Evolutionary conservation across 2,329 filamentous ascomycete genomes (phyloP).

Genomic region (Claviceps humidiphila): DNA sequence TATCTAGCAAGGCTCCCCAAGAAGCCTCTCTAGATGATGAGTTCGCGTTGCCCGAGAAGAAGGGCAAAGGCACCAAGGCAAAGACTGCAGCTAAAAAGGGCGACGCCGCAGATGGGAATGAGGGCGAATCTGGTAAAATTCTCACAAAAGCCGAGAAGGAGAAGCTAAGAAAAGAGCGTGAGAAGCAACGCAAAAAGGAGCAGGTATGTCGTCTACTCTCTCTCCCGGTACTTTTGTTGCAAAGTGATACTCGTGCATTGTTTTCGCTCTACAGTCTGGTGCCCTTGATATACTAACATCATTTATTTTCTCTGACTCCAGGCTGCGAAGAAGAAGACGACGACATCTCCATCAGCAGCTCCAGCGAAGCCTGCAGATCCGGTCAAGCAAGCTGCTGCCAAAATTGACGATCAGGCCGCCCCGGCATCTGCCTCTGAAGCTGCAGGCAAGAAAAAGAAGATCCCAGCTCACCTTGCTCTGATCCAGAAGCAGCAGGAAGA

Average conservation of each 20-base stretch:
- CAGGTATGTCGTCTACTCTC: slow-evolving; percentile 42
- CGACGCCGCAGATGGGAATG: slow-evolving; percentile 38
- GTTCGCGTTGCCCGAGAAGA: slow-evolving; percentile 71
- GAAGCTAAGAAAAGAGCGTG: slow-evolving; percentile 91
- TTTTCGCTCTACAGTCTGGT: neutral
- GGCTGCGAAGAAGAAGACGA: slow-evolving; percentile 72
- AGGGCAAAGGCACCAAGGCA: slow-evolving; percentile 46
- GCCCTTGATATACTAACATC: neutral
- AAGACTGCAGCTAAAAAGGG: slow-evolving; percentile 29
- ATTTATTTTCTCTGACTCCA: slow-evolving; percentile 4
- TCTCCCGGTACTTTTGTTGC: neutral
- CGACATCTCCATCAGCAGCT: slow-evolving; percentile 23
- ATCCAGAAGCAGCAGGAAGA: slow-evolving; percentile 78
- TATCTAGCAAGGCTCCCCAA: slow-evolving; percentile 53
- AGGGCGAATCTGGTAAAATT: slow-evolving; percentile 49
- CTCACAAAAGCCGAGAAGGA: slow-evolving; percentile 99
- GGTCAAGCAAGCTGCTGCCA: slow-evolving; percentile 20
- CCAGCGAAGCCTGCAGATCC: slow-evolving; percentile 17
- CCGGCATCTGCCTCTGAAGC: slow-evolving; percentile 29
- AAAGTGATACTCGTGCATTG: neutral
- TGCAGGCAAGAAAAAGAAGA: slow-evolving; percentile 74
- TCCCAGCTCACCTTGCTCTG: slow-evolving; percentile 58
- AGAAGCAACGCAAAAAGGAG: slow-evolving; percentile 98
- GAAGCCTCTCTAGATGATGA: slow-evolving; percentile 79
- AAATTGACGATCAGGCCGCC: slow-evolving; percentile 36